Conservation (phyloP, 495 filamentous ascomycete species). For the Friedmanniomyces endolithicus region DNA sequence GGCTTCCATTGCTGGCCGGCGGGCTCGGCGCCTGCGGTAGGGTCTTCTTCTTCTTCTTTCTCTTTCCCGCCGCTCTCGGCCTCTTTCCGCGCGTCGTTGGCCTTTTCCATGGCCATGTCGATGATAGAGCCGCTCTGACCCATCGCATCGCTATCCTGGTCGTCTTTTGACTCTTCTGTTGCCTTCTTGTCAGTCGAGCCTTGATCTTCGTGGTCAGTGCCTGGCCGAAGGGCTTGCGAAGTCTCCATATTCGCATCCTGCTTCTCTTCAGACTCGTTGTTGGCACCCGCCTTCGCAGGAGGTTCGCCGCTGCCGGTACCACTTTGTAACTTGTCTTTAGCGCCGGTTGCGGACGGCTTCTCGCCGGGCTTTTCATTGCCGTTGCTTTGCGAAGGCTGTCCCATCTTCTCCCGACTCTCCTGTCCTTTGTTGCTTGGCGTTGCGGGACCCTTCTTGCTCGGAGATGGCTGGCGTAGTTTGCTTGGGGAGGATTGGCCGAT, state of each 20-base stretch:
- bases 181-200: neutral
- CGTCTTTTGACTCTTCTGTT: neutral
- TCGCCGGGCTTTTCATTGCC: neutral
- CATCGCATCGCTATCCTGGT: conserved; percentile 14
- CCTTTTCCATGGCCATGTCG: conserved; percentile 18
- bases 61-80: conserved; percentile 14
- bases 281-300: neutral
- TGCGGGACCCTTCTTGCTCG: neutral
- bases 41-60: neutral
- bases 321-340: neutral
- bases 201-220: conserved; percentile 1
- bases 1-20: neutral
- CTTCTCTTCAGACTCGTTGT: conserved; percentile 6
- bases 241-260: conserved; percentile 13
- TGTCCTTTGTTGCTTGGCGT: neutral
- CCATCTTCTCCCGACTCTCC: neutral
- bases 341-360: neutral
- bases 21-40: neutral
- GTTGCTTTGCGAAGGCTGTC: neutral
- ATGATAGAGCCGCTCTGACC: conserved; percentile 9
- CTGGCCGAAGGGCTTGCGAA: conserved; percentile 7
- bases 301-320: neutral
- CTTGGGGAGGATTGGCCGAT: neutral
- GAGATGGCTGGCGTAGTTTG: neutral
- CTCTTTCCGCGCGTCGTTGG: conserved; percentile 19